These are phyloP conservation scores for Fomitopsis palustris DNA, from an alignment of 1,284 basidiomycete species.

Conservation along the genomic window DNA sequence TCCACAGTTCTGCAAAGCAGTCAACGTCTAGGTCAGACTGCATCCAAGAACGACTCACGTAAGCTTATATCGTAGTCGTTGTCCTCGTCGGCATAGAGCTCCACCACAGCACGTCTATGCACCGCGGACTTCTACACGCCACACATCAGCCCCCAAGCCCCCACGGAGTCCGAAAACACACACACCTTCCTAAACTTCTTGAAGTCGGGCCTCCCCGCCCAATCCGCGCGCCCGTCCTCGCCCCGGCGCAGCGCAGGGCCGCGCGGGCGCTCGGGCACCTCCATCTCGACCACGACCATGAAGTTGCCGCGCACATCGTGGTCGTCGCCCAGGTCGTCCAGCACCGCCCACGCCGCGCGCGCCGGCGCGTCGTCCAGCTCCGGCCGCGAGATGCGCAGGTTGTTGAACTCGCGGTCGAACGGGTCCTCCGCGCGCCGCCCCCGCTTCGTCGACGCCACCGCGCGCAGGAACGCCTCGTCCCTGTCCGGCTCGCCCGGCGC, in stretches of 20 bases:
- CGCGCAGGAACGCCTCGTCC: conserved; percentile 67
- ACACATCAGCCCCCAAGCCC: background rate
- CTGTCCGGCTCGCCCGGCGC: conserved; percentile 54
- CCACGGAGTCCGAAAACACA: conserved; percentile 2
- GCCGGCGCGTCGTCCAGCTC: conserved; percentile 37
- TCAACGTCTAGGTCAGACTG: conserved; percentile 2
- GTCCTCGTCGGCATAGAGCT: conserved; percentile 49
- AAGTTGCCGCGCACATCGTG: conserved; percentile 73
- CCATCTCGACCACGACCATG: conserved; percentile 78
- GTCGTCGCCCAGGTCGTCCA: conserved; percentile 75
- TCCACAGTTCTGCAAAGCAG: conserved; percentile 48
- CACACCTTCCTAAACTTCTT: conserved; percentile 85
- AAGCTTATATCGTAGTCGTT: conserved; percentile 55
- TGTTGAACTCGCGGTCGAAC: conserved; percentile 84
- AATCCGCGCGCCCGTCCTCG: conserved; percentile 33
- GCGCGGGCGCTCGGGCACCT: conserved; percentile 38
- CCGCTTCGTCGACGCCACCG: conserved; percentile 69
- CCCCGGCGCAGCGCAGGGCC: conserved; percentile 14
- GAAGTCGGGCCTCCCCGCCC: conserved; percentile 68
- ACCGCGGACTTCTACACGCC: conserved; percentile 27
- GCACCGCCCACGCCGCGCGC: conserved; percentile 57
- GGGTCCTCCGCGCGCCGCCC: conserved; percentile 68
- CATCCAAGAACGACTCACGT: conserved; percentile 32
- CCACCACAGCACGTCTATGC: conserved; percentile 38
- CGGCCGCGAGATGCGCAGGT: conserved; percentile 73